These are phyloP conservation scores for Cicer bijugum DNA, from an alignment of 306 rosid species.

Conservation along the genomic window DNA sequence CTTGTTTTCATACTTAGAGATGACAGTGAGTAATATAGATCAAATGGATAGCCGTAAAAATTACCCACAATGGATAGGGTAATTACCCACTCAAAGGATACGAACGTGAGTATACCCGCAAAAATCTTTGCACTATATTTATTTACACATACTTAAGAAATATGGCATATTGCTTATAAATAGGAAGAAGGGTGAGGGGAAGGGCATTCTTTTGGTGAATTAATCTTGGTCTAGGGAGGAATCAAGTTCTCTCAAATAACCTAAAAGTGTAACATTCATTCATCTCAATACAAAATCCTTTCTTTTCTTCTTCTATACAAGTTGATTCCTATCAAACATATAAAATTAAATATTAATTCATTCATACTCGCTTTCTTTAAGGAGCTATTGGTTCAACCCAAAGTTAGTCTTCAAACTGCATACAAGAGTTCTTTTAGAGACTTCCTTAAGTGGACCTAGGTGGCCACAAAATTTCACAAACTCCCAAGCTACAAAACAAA, in stretches of 20 bases:
- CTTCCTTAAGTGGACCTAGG: conserved; percentile 13
- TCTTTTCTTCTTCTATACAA: not conserved
- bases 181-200: not conserved
- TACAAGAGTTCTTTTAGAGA: not conserved
- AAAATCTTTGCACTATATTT: too few species aligned
- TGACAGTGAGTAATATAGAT: conserved; percentile 16
- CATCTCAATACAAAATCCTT: not conserved
- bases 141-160: too few species aligned
- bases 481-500: conserved; percentile 7
- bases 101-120: too few species aligned
- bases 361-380: not conserved
- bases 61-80: not conserved
- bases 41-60: not conserved
- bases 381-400: conserved; percentile 23
- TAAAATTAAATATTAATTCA: conserved; percentile 1
- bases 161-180: not conserved
- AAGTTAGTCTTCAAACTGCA: conserved; percentile 1
- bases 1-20: not conserved
- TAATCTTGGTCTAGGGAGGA: not conserved
- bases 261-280: not conserved
- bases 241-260: not conserved
- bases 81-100: too few species aligned
- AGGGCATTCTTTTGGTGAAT: not conserved
- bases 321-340: not conserved
- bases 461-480: conserved; percentile 13